Percentiles rank a stretch among this genome's conserved stretches.
Conservation (phyloP, 345 rosid genomes). For the Firmiana major region DNA sequence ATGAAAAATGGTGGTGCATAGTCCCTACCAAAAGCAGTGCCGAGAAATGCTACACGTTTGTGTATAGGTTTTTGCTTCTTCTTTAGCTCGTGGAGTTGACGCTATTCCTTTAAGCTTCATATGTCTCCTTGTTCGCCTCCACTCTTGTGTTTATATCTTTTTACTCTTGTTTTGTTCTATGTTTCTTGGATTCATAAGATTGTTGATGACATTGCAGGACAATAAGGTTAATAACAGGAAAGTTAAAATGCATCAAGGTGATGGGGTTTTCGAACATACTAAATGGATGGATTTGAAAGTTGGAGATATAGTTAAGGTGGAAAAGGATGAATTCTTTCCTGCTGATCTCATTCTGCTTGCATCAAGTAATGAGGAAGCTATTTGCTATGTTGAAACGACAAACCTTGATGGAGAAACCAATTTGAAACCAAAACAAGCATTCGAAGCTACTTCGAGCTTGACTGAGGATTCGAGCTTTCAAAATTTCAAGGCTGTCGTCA, state of each 20-base stretch:
- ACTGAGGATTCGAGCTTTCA: slow-evolving; percentile 63
- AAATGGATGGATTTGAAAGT: slow-evolving; percentile 86
- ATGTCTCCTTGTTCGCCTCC: background rate
- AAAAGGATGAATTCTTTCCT: slow-evolving; percentile 91
- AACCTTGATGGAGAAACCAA: slow-evolving; percentile 98
- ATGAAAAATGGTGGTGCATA: background rate
- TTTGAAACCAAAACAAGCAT: slow-evolving; percentile 77
- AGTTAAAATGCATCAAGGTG: slow-evolving; percentile 57
- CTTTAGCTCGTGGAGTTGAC: background rate
- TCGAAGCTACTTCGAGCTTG: slow-evolving; percentile 54
- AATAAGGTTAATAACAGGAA: slow-evolving; percentile 65
- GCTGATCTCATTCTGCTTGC: slow-evolving; percentile 89
- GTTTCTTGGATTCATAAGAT: background rate
- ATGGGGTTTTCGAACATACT: slow-evolving; percentile 52
- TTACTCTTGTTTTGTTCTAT: background rate
- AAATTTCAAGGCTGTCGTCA: slow-evolving; percentile 59
- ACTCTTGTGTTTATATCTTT: background rate
- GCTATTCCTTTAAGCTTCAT: background rate
- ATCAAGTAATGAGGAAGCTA: slow-evolving; percentile 81
- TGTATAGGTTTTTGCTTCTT: background rate
- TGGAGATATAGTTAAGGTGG: slow-evolving; percentile 86
- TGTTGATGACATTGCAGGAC: slow-evolving; percentile 42
- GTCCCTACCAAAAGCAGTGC: background rate
- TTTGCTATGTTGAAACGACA: slow-evolving; percentile 94
- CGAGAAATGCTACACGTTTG: background rate